These are phyloP conservation scores for Coemansia reversa DNA, from an alignment of 192 early-diverging fungal species.

Conservation along the genomic window DNA sequence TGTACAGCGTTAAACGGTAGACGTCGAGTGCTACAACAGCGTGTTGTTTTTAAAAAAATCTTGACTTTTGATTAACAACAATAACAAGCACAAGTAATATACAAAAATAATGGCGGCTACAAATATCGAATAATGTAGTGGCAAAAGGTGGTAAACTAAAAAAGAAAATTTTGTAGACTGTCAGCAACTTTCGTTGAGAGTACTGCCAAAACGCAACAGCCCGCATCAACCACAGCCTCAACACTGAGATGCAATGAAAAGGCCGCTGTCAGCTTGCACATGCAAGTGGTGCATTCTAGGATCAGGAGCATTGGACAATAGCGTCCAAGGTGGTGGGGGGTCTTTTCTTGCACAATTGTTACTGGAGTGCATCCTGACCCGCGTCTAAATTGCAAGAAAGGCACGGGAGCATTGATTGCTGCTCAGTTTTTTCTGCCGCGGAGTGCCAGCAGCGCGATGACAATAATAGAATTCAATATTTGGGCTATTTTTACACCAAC, in stretches of 20 bases:
- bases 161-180: not conserved
- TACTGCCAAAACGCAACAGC: conserved; percentile 6
- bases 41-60: not conserved
- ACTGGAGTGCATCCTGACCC: not conserved
- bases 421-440: not conserved
- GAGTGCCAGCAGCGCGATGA: not conserved
- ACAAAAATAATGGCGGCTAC: not conserved
- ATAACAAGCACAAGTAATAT: not conserved
- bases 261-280: not conserved
- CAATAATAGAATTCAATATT: not conserved
- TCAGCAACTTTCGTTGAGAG: not conserved
- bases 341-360: not conserved
- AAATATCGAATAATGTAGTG: not conserved
- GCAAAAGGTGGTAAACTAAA: not conserved
- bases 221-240: not conserved
- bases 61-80: not conserved
- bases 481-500: not conserved
- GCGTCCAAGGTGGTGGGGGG: not conserved
- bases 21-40: not conserved
- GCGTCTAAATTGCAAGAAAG: not conserved
- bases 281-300: not conserved
- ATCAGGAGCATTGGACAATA: not conserved
- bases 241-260: not conserved
- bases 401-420: not conserved
- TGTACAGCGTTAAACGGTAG: not conserved